These are phyloP conservation scores for Geotrichum siamense DNA, from an alignment of 1,139 yeast species.

Conservation along the genomic window DNA sequence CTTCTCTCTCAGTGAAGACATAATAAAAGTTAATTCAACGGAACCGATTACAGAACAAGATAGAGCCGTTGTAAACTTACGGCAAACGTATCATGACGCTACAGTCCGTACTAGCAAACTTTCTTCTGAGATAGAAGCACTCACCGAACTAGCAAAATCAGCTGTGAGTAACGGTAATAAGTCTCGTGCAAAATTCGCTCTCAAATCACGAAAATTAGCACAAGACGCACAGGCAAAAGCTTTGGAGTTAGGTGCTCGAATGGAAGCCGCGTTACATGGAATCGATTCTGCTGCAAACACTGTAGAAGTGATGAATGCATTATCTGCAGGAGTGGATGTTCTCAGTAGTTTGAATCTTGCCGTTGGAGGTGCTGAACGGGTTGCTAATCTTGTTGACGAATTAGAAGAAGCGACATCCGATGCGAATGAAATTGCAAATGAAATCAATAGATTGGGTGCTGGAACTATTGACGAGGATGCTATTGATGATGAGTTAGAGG, in stretches of 20 bases:
- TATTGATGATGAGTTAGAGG: conserved; percentile 29
- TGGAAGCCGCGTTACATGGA: conserved; percentile 30
- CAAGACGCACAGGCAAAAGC: conserved; percentile 29
- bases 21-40: conserved; percentile 21
- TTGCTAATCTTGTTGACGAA: conserved; percentile 33
- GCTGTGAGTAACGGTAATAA: conserved; percentile 24
- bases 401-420: conserved; percentile 32
- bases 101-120: conserved; percentile 26
- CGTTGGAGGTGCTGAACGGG: conserved; percentile 34
- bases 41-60: conserved; percentile 29
- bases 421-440: conserved; percentile 32
- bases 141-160: conserved; percentile 24
- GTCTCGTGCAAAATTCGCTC: conserved; percentile 28
- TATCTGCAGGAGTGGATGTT: conserved; percentile 29
- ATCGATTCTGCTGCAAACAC: conserved; percentile 29
- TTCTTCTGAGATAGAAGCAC: conserved; percentile 23
- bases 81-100: conserved; percentile 27
- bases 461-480: conserved; percentile 27
- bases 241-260: conserved; percentile 29
- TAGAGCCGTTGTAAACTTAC: conserved; percentile 29
- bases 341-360: conserved; percentile 30
- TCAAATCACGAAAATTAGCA: conserved; percentile 26
- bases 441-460: conserved; percentile 25
- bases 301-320: conserved; percentile 28
- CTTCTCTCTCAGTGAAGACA: conserved; percentile 21